Conservation (phyloP, 2,329 filamentous ascomycete genomes). For the Neofusicoccum laricinum region DNA sequence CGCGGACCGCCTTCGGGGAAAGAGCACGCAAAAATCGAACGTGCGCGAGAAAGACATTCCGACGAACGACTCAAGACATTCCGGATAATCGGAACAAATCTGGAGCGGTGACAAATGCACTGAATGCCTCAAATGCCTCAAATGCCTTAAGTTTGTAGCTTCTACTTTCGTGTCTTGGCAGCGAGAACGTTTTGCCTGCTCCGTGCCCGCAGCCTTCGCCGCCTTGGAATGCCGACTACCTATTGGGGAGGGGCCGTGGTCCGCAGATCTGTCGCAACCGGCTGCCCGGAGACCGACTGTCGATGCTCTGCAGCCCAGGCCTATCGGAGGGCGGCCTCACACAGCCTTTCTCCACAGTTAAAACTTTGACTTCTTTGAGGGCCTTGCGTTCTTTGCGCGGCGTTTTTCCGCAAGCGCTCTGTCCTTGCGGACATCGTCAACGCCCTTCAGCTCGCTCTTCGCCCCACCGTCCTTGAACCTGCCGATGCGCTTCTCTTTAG, state of each 20-base stretch:
- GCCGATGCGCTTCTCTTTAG: conserved; percentile 78
- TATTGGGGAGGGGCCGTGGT: not conserved
- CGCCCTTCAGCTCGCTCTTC: conserved; percentile 76
- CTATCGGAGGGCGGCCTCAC: not conserved
- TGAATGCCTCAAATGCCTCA: not conserved
- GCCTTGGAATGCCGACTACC: not conserved
- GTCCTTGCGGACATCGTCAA: conserved; percentile 80
- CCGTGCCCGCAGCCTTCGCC: not conserved
- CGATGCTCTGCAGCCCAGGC: not conserved
- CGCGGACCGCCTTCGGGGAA: not conserved
- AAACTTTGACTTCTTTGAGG: conserved; percentile 58
- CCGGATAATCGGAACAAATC: not conserved
- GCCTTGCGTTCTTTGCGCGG: conserved; percentile 84
- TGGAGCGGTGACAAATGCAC: conserved; percentile 5
- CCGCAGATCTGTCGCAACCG: not conserved
- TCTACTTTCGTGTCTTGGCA: conserved; percentile 9
- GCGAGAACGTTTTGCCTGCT: not conserved
- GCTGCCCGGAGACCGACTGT: not conserved
- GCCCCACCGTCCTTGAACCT: conserved; percentile 68
- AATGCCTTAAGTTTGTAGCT: conserved; percentile 2
- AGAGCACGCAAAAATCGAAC: not conserved
- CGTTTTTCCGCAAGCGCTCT: conserved; percentile 73
- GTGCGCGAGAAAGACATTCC: not conserved
- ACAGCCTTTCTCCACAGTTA: conserved; percentile 22
- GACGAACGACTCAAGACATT: not conserved